Conservation (phyloP, 1,139 yeast genomes). For the Pneumocystis carinii region DNA sequence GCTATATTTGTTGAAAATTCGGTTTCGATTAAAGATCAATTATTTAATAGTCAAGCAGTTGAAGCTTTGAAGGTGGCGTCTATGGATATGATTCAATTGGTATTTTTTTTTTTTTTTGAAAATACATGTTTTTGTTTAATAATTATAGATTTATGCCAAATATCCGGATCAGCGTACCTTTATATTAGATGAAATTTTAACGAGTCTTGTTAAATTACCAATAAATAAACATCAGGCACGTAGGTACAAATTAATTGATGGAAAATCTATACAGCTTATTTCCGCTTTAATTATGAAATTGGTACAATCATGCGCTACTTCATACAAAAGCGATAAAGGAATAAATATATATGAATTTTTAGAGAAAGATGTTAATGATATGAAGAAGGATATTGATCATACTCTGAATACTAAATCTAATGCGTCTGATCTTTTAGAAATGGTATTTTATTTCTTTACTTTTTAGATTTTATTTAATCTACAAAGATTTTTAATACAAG, state of each 20-base stretch:
- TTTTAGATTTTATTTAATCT: background rate
- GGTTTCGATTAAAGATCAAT: conserved; percentile 10
- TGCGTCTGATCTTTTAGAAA: background rate
- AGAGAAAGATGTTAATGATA: conserved; percentile 10
- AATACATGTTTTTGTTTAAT: background rate
- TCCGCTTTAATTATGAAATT: conserved; percentile 33
- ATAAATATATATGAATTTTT: conserved; percentile 21
- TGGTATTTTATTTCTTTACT: background rate
- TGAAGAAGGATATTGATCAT: conserved; percentile 8
- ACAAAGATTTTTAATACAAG: conserved; percentile 5
- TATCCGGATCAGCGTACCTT: conserved; percentile 41
- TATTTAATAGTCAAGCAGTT: conserved; percentile 9
- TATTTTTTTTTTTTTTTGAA: background rate
- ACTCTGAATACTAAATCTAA: background rate
- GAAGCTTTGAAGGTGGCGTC: conserved; percentile 27
- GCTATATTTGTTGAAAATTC: conserved; percentile 25
- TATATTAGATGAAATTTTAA: conserved; percentile 45
- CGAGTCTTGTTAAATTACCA: conserved; percentile 37
- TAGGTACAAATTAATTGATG: conserved; percentile 32
- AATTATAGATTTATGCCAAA: conserved; percentile 29
- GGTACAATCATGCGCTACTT: conserved; percentile 27
- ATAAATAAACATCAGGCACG: conserved; percentile 31
- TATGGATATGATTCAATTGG: conserved; percentile 29
- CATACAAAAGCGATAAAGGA: conserved; percentile 6
- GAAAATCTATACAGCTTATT: conserved; percentile 35